Base-by-base conservation (phyloP, 163 green algal genomes). In the Chlamydomonas reinhardtii region DNA sequence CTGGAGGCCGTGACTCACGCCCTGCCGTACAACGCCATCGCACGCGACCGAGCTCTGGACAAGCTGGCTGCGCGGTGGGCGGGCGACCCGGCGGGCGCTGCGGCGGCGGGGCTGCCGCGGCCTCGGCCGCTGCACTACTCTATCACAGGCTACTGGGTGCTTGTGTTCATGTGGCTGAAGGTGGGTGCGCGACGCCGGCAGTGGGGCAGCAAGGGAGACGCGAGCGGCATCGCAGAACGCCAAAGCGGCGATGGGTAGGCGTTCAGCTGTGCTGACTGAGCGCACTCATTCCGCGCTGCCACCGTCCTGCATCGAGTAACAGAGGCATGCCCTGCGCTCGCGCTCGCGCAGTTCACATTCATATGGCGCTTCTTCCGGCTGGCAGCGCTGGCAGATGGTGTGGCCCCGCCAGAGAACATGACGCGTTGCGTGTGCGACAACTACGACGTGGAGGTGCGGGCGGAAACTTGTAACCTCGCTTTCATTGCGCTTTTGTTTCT, bases 121-220 rank as follows among this genome's bases (percentile, higher is more conserved):
- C 56, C 94, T 35, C 68, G 62, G n/a, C 89, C 91, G 24, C 75
- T 92, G 43, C 74, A 94, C 20, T 92, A 94, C 84, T 91, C 86
- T 20, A 68, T 94, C 0, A 88, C 91, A 5, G 91, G 92, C 24
- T 96, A 93, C 74, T 98, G 94, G 93, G 93, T 97, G n/a, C 92
- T 99, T 8, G 92, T 96, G 37, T 97, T 99, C 83, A 97, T 99
- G 94, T 99, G 97, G 97, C 94, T 99, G 31, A 99, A 99, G 94
- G 92, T 94, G 72, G 37, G 72, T 2, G 4, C 12, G 35, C 66
- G 66, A n/a, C n/a, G n/a, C n/a, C n/a, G n/a, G n/a, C n/a, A n/a
- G 66, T 5, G 15, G 31, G n/a, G 37, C 15, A 48, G n/a, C n/a
- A n/a, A n/a, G n/a, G n/a, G n/a, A n/a, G n/a, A n/a, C n/a, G n/a